These are phyloP conservation scores for Wickerhamomyces pijperi DNA, from an alignment of 805 yeast genomes.

Conservation along the genomic window DNA sequence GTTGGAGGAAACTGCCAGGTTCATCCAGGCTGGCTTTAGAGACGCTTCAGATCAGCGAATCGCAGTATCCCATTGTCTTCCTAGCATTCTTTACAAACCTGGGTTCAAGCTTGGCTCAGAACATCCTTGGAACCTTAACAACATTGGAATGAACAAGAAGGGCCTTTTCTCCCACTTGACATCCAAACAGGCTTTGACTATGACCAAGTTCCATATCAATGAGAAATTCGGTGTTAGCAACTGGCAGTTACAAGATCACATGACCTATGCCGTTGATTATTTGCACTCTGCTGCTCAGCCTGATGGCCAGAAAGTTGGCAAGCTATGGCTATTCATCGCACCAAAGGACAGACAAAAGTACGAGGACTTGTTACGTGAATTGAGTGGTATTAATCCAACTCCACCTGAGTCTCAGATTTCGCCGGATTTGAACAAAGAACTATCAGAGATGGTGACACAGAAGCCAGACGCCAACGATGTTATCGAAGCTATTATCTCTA, in stretches of 20 bases:
- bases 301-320: neutral
- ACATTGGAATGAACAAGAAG: slow-evolving; percentile 36
- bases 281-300: slow-evolving; percentile 38
- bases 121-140: slow-evolving; percentile 47
- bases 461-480: too few species aligned
- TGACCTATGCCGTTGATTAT: slow-evolving; percentile 40
- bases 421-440: neutral
- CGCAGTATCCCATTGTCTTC: slow-evolving; percentile 10
- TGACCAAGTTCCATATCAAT: slow-evolving; percentile 36
- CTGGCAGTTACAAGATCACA: slow-evolving; percentile 55
- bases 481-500: too few species aligned
- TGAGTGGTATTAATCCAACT: too few species aligned
- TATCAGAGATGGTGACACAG: neutral
- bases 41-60: too few species aligned
- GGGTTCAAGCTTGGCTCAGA: slow-evolving; percentile 19
- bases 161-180: slow-evolving; percentile 37
- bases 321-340: slow-evolving; percentile 56
- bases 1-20: slow-evolving; percentile 25
- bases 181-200: slow-evolving; percentile 28
- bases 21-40: neutral
- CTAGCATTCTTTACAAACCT: slow-evolving; percentile 28
- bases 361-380: slow-evolving; percentile 22
- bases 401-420: neutral
- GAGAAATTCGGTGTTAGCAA: slow-evolving; percentile 42
- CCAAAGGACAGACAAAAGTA: slow-evolving; percentile 41